Evolutionary conservation across 2,329 filamentous ascomycete species (phyloP).

Genomic region (Huntiella omanensis): DNA sequence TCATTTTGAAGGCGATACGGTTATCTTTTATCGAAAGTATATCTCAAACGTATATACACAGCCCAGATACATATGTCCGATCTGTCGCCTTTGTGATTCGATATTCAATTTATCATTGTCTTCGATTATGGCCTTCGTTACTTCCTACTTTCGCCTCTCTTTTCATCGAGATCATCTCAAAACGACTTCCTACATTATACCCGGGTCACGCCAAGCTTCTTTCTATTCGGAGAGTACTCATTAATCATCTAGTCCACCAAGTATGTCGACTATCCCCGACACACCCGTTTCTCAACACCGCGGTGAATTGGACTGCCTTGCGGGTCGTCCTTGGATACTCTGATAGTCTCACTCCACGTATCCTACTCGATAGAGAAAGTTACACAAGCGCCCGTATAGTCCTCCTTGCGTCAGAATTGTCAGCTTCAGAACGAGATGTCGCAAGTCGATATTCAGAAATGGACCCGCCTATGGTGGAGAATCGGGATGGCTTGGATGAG

Average conservation of each 20-base stretch:
- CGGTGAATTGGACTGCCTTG: conserved; percentile 39
- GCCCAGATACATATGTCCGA: not conserved
- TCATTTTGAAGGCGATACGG: not conserved
- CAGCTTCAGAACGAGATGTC: conserved; percentile 28
- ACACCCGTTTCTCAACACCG: conserved; percentile 20
- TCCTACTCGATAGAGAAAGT: conserved; percentile 30
- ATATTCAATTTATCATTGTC: conserved; percentile 10
- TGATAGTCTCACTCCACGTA: conserved; percentile 25
- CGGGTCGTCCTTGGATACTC: conserved; percentile 33
- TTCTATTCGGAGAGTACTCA: conserved; percentile 17
- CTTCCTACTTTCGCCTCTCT: conserved; percentile 17
- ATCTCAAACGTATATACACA: not conserved
- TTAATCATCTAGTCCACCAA: conserved; percentile 19
- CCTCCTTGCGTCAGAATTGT: conserved; percentile 34
- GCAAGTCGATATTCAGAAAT: conserved; percentile 28
- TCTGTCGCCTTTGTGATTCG: conserved; percentile 4
- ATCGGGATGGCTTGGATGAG: conserved; percentile 41
- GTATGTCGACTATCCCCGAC: conserved; percentile 18
- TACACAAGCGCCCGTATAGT: conserved; percentile 37
- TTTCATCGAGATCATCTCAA: conserved; percentile 16
- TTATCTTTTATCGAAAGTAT: conserved; percentile 4
- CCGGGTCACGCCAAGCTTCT: conserved; percentile 13
- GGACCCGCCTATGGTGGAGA: conserved; percentile 42
- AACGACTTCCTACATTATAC: conserved; percentile 12
- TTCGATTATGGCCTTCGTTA: conserved; percentile 16